Conservation (phyloP, 768 basidiomycete genomes). For the Gautieria morchelliformis region DNA sequence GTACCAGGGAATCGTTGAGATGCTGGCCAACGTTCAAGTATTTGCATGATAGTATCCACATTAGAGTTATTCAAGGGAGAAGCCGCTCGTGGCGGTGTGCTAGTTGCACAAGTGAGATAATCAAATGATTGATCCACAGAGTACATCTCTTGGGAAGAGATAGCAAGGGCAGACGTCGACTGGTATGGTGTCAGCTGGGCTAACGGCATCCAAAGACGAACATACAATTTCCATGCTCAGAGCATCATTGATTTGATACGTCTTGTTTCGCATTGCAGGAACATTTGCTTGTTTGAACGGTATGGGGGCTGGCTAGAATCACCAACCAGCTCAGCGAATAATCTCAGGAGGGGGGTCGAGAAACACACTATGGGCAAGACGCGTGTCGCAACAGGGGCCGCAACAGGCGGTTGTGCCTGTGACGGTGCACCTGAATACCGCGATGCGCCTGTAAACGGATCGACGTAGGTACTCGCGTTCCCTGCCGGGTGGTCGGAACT, state of each 20-base stretch:
- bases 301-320: conserved; percentile 45
- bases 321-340: conserved; percentile 26
- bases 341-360: conserved; percentile 12
- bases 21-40: conserved; percentile 67
- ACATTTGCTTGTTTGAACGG: conserved; percentile 84
- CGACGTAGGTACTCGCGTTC: conserved; percentile 35
- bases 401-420: conserved; percentile 17
- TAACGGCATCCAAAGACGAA: neutral
- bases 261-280: conserved; percentile 67
- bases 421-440: conserved; percentile 30
- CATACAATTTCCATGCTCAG: conserved; percentile 63
- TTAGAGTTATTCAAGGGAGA: conserved; percentile 33
- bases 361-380: conserved; percentile 19
- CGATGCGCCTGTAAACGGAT: conserved; percentile 68
- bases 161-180: conserved; percentile 64
- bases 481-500: conserved; percentile 21
- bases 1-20: conserved; percentile 65
- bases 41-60: conserved; percentile 49
- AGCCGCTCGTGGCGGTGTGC: conserved; percentile 19
- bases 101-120: conserved; percentile 42
- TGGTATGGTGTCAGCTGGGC: conserved; percentile 18
- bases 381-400: conserved; percentile 18
- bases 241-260: conserved; percentile 64
- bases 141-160: conserved; percentile 53
- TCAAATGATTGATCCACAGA: conserved; percentile 54